Evolutionary conservation across 768 basidiomycete species (phyloP).

Genomic region (Tylopilus cervinicoccineus): DNA sequence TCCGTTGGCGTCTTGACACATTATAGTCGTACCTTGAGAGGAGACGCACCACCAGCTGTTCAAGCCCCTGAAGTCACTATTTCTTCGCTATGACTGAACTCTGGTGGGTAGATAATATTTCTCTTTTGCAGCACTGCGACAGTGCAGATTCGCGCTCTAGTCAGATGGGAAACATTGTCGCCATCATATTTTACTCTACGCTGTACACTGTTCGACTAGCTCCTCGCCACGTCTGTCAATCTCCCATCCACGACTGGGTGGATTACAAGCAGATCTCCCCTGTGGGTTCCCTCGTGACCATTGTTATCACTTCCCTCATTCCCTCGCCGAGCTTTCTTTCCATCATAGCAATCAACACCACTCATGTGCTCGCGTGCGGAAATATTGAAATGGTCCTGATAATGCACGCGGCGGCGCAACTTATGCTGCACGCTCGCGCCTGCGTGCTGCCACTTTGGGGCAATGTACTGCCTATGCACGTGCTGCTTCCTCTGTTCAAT

Average conservation of each 20-base stretch:
- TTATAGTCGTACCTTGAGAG: conserved; percentile 48
- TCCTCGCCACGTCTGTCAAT: conserved; percentile 49
- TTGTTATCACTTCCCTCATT: conserved; percentile 13
- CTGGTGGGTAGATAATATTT: neutral
- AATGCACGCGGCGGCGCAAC: conserved; percentile 49
- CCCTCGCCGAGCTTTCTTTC: conserved; percentile 42
- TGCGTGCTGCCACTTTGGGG: conserved; percentile 47
- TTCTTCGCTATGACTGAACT: conserved; percentile 8
- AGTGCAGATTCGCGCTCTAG: neutral
- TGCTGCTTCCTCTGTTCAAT: conserved; percentile 36
- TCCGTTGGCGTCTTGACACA: conserved; percentile 57
- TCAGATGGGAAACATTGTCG: neutral
- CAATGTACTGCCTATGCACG: conserved; percentile 21
- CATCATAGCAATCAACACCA: conserved; percentile 69
- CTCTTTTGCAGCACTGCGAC: neutral
- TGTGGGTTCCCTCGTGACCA: conserved; percentile 18
- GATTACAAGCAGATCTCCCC: conserved; percentile 53
- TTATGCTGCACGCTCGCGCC: conserved; percentile 39
- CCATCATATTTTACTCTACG: conserved; percentile 6
- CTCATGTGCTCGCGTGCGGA: conserved; percentile 74
- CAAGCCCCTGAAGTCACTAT: conserved; percentile 32
- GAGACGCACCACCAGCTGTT: conserved; percentile 45
- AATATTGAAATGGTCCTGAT: conserved; percentile 56
- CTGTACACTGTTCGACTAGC: conserved; percentile 11
- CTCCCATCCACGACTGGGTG: conserved; percentile 66